Evolutionary conservation across 2,329 filamentous ascomycete species (phyloP).

Genomic region (Bipolaris cookei): DNA sequence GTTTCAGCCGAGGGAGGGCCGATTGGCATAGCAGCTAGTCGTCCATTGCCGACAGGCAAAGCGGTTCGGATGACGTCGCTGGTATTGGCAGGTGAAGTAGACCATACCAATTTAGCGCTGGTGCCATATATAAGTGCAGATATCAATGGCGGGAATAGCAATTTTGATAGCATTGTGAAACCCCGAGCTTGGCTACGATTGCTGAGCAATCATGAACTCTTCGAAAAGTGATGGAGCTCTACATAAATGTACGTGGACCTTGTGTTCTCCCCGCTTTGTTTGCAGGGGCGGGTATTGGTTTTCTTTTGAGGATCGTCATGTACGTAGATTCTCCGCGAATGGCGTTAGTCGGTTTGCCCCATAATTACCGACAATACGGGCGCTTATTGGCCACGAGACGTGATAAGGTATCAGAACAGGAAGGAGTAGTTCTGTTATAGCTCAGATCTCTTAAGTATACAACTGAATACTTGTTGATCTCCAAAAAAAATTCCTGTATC

Average conservation of each 20-base stretch:
- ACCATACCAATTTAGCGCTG: conserved; percentile 31
- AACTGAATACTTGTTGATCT: neutral
- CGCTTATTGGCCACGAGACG: neutral
- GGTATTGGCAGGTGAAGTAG: conserved; percentile 24
- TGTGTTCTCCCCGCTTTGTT: neutral
- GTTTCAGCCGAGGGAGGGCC: conserved; percentile 54
- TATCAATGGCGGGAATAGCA: neutral
- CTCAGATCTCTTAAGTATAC: neutral
- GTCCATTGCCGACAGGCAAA: conserved; percentile 59
- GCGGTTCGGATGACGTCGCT: conserved; percentile 34
- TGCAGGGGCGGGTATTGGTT: neutral
- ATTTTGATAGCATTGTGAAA: neutral
- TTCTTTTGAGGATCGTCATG: conserved; percentile 4
- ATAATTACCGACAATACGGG: neutral
- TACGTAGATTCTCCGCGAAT: conserved; percentile 15
- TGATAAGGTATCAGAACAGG: neutral
- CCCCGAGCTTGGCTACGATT: neutral
- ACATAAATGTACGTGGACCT: neutral
- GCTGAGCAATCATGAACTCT: neutral
- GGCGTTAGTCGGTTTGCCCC: neutral
- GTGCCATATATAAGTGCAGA: neutral
- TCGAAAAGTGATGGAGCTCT: neutral
- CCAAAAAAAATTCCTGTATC: neutral
- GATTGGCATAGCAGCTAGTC: conserved; percentile 55
- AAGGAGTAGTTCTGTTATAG: neutral